Evolutionary conservation across 2,329 filamentous ascomycete genomes (phyloP), one percentile per base, ranked within the genome.

Genomic region (Colletotrichum melonis): DNA sequence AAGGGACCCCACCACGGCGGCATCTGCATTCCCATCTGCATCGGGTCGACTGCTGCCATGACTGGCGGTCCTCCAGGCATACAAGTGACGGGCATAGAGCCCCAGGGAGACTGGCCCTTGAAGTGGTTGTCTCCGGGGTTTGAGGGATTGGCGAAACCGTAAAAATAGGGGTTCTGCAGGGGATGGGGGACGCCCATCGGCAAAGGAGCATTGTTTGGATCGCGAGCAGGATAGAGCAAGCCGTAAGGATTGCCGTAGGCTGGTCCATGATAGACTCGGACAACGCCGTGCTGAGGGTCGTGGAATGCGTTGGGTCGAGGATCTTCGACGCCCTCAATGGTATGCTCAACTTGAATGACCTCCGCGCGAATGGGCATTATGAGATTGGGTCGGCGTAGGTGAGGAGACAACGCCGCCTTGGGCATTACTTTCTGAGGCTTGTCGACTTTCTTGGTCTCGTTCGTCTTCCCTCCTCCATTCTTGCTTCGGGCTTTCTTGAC

Each of bases 221-320:
- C 76, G 6, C 80, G 81, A 7, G 77, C 79, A 2, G 88, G 87
- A 76, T 90, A 88, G n/a, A 89, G 77, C 2, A 81, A 78, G 1
- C 83, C 83, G 28, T 83, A 81, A 28, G 86, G 84, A 74, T 88
- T 88, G 5, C 89, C 88, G 76, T 89, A 91, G 0, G 83, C 81
- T 3, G 86, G 85, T 0, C 89, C 89, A 74, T 91, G 87, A 74
- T 91, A 91, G 30, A 91, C 86, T 16, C 89, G 87, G 63, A 90
- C 82, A 24, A 89, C 79, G 38, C 88, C 86, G 74, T 86, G 84
- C 58, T 84, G 82, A n/a, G 82, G 78, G 76, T 92, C 89, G 76
- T 87, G 88, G 77, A 89, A 92, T 55, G 90, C 88, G 76, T 92
- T 92, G 14, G 89, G 90, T 2, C 84, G 83, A 9, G 89, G 89